Conservation (phyloP, 352 stramenopile genomes). For the Pythium dissimile region DNA sequence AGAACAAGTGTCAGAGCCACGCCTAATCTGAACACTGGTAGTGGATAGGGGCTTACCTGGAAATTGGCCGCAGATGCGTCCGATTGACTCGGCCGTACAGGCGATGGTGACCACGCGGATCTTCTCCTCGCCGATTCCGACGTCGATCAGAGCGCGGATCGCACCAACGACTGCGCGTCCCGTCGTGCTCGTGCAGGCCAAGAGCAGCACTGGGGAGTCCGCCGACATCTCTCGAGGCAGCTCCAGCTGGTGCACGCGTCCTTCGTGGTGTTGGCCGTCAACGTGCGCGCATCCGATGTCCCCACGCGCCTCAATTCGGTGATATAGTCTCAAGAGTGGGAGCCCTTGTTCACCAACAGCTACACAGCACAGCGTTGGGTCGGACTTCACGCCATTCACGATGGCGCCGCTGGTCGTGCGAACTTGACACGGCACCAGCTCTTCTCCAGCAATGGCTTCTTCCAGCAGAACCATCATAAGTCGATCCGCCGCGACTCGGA, state of each 20-base stretch:
- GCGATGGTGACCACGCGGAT: slow-evolving; percentile 43
- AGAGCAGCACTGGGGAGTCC: background rate
- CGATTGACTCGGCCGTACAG: slow-evolving; percentile 17
- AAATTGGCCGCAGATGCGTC: slow-evolving; percentile 27
- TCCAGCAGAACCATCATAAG: slow-evolving; percentile 63
- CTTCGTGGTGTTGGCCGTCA: too few species aligned
- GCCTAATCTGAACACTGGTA: background rate
- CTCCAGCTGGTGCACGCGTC: slow-evolving; percentile 19
- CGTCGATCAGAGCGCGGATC: slow-evolving; percentile 23
- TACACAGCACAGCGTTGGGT: slow-evolving; percentile 32
- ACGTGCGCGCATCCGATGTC: slow-evolving; percentile 20
- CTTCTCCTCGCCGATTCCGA: slow-evolving; percentile 23
- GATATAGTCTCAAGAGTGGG: slow-evolving; percentile 43
- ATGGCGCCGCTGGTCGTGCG: slow-evolving; percentile 26
- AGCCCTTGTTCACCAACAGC: slow-evolving; percentile 30
- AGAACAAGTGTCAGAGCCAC: background rate
- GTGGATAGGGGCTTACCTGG: slow-evolving; percentile 27
- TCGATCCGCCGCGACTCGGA: slow-evolving; percentile 34
- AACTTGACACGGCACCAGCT: slow-evolving; percentile 31
- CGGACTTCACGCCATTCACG: slow-evolving; percentile 27
- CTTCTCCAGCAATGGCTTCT: slow-evolving; percentile 35
- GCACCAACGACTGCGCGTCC: background rate
- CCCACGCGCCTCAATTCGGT: slow-evolving; percentile 44
- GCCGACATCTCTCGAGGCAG: slow-evolving; percentile 1
- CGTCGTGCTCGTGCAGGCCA: background rate